phyloP scores from a whole-genome alignment of 148 eudicot species.

The Rhododendron henanense region DNA sequence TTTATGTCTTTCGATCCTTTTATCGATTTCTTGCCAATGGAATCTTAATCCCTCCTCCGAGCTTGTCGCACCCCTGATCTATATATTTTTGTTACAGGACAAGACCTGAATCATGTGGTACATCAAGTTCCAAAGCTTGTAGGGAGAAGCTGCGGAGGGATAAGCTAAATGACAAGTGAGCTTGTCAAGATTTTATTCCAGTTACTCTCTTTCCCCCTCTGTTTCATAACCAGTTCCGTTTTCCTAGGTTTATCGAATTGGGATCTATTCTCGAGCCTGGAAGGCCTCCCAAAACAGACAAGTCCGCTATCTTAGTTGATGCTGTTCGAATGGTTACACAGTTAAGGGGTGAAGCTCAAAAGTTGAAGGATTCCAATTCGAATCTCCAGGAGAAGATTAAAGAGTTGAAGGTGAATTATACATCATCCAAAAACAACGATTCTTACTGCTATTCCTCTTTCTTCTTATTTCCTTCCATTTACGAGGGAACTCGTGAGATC shows the following conservation, averaged over 20 bases:
- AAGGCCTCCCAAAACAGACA: slow-evolving; percentile 63
- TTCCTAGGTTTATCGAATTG: slow-evolving; percentile 61
- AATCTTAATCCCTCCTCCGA: not conserved
- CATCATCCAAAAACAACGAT: not conserved
- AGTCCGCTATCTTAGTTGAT: slow-evolving; percentile 62
- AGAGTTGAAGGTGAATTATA: slow-evolving; percentile 56
- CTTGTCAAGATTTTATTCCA: not conserved
- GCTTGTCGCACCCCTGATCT: not conserved
- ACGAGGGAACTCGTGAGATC: not conserved
- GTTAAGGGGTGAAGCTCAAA: slow-evolving; percentile 56
- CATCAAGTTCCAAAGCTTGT: slow-evolving; percentile 75
- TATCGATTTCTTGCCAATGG: not conserved
- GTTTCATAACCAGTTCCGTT: slow-evolving; percentile 4
- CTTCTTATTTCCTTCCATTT: not conserved
- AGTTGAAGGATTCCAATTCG: slow-evolving; percentile 61
- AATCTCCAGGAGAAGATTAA: slow-evolving; percentile 64
- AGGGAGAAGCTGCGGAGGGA: slow-evolving; percentile 85
- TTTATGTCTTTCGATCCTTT: not conserved
- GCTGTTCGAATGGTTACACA: slow-evolving; percentile 70
- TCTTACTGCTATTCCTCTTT: not conserved
- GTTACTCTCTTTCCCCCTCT: not conserved
- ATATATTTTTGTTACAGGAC: slow-evolving; percentile 33
- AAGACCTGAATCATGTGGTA: slow-evolving; percentile 71
- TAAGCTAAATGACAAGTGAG: slow-evolving; percentile 70
- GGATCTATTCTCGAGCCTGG: slow-evolving; percentile 67